Conservation (phyloP, 1,139 yeast species). For the Scheffersomyces titani region DNA sequence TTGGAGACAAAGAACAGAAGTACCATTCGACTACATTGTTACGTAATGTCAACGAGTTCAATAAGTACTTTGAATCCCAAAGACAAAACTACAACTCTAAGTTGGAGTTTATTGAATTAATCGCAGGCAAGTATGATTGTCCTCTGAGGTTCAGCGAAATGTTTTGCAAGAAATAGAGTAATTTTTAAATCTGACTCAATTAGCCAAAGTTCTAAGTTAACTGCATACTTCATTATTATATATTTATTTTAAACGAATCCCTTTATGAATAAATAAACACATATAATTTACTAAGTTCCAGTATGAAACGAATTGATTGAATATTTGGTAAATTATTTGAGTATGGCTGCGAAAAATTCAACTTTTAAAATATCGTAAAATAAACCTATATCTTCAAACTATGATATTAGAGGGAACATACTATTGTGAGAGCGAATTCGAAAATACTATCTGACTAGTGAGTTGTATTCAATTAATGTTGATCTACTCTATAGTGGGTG, state of each 20-base stretch:
- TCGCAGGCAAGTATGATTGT: constrained; percentile 58
- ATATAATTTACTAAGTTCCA: no score
- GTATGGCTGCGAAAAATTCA: not conserved
- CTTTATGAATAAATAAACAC: no score
- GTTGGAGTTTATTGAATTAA: constrained; percentile 58
- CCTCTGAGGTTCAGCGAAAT: constrained; percentile 29
- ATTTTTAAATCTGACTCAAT: not conserved
- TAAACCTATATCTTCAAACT: no score
- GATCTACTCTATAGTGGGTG: no score
- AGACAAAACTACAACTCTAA: constrained; percentile 22
- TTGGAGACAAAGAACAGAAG: constrained; percentile 57
- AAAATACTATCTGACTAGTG: no score
- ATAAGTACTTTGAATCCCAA: constrained; percentile 16
- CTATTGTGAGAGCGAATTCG: no score
- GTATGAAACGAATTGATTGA: no score
- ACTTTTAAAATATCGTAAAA: not conserved
- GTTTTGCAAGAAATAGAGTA: constrained; percentile 1
- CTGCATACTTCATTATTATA: not conserved
- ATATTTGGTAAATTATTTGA: not conserved
- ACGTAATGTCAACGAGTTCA: constrained; percentile 28
- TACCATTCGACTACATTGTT: constrained; percentile 37
- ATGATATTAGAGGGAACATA: no score
- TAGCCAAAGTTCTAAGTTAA: no score
- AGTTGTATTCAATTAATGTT: no score
- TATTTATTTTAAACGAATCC: no score